Evolutionary conservation across 2,329 filamentous ascomycete species (phyloP).

Genomic region (Chlorencoelia australis): DNA sequence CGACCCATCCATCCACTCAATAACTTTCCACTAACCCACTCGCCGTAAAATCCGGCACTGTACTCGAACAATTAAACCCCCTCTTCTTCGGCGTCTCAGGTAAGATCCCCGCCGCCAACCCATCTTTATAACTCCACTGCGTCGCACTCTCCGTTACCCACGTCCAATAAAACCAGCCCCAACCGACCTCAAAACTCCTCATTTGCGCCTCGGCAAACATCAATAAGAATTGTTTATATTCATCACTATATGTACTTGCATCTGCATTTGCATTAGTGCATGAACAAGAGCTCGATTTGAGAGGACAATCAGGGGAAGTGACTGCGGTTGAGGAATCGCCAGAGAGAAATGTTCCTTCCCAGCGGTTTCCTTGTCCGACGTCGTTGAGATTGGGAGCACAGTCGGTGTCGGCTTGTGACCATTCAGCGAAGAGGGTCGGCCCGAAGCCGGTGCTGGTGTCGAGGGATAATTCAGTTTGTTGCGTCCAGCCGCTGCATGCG

Average conservation of each 20-base stretch:
- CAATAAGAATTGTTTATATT: constrained; percentile 76
- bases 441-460: constrained; percentile 73
- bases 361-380: constrained; percentile 77
- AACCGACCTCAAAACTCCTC: constrained; percentile 82
- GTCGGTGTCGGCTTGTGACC: constrained; percentile 95
- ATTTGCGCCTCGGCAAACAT: constrained; percentile 96
- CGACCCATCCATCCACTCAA: constrained; percentile 22
- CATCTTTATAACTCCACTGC: constrained; percentile 61
- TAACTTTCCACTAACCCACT: constrained; percentile 42
- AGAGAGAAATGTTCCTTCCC: constrained; percentile 77
- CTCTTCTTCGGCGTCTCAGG: constrained; percentile 63
- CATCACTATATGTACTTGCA: constrained; percentile 51
- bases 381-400: constrained; percentile 83
- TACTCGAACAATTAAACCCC: constrained; percentile 53
- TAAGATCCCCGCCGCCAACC: constrained; percentile 50
- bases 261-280: constrained; percentile 71
- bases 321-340: constrained; percentile 46
- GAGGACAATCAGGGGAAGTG: constrained; percentile 64
- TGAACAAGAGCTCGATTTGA: constrained; percentile 54
- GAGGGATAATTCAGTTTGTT: constrained; percentile 65
- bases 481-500: constrained; percentile 78
- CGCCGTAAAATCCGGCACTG: constrained; percentile 48
- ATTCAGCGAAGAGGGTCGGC: constrained; percentile 90
- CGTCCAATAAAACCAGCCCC: constrained; percentile 99
- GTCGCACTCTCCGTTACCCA: constrained; percentile 81